These are phyloP conservation scores for Chaetomiaceae sp. DNA, from an alignment of 2,329 filamentous ascomycete species.

Conservation along the genomic window DNA sequence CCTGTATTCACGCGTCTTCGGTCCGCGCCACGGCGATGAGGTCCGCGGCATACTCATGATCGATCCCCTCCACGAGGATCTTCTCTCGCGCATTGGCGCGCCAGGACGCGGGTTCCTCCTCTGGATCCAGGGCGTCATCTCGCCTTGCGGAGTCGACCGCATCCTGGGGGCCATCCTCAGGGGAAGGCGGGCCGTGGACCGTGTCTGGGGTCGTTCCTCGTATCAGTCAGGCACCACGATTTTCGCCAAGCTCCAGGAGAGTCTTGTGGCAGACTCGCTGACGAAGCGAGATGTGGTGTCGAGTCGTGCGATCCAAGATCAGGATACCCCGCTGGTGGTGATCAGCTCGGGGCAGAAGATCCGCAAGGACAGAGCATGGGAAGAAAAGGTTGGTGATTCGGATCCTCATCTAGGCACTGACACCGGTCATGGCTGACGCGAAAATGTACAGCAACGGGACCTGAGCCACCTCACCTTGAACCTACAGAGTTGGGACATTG, in stretches of 20 bases:
- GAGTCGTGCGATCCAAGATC: conserved; percentile 72
- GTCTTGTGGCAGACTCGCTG: conserved; percentile 77
- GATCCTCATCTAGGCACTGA: neutral
- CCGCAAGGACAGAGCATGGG: conserved; percentile 66
- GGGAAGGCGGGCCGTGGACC: conserved; percentile 74
- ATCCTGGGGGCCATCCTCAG: conserved; percentile 76
- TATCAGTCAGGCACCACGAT: conserved; percentile 79
- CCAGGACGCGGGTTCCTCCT: conserved; percentile 73
- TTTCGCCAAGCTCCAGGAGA: conserved; percentile 90
- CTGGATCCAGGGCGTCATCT: conserved; percentile 82
- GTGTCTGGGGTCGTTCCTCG: conserved; percentile 74
- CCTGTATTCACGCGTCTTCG: conserved; percentile 87
- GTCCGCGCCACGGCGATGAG: conserved; percentile 70
- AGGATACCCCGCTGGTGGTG: conserved; percentile 70
- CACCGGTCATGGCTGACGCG: conserved; percentile 2
- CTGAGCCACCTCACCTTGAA: conserved; percentile 75
- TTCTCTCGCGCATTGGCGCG: conserved; percentile 63
- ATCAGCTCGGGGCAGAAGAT: conserved; percentile 76
- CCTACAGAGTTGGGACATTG: conserved; percentile 78
- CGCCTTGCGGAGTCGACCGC: conserved; percentile 79
- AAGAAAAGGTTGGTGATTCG: conserved; percentile 47
- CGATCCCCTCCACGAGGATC: conserved; percentile 84
- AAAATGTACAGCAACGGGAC: conserved; percentile 60
- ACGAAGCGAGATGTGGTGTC: conserved; percentile 77
- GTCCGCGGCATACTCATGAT: conserved; percentile 78